Evolutionary conservation across 768 basidiomycete species (phyloP), one percentile per base, ranked within the genome.

Genomic region (Mycena capillaripes): DNA sequence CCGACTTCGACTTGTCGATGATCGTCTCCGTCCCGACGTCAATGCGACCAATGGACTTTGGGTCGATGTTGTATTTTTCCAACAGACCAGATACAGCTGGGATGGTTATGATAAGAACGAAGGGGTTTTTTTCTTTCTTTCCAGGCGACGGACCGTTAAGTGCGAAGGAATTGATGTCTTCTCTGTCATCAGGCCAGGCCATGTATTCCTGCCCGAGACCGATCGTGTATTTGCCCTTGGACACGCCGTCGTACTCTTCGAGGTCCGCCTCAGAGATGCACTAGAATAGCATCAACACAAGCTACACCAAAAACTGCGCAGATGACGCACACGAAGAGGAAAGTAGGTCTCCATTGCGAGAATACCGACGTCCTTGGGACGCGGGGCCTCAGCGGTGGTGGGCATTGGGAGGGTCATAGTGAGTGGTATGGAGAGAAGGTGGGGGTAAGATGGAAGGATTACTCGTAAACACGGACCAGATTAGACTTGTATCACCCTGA

Each of bases 1-100:
- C 96, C 8, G 97, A 95, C 84, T 99, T 99, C 50, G 96, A 97
- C 86, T 98, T 99, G 90, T 99, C 98, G 78, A 99, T 97, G 83
- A 99, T 94, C 44, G 98, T 98, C 82, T 99, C 97, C 30, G 97
- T 99, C 56, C 97, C 97, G 68, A 99, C 96, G 74, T 99, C 97
- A 69, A 99, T 91, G 75, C 97, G 97, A 68, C 97, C 97, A 81
- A 99, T 96, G 61, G 95, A 96, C 79, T 89, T 92, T 76, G 98
- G 96, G 86, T 98, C 97, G 79, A 99, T 90, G 86, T 95, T 92
- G 89, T 92, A 98, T 84, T 97, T 98, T 79, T 94, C 89, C 71
- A 99, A 88, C 38, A 99, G 91, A 76, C 93, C 93, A 71, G 91
- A 89, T 78, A 98, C 97, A 76, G 93, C 97, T 97, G 78, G 38